A percentile compares a stretch with the other conserved stretches of the same genome.
Conservation (phyloP, 108 stramenopile genomes). For the Discostella pseudostelligera region DNA sequence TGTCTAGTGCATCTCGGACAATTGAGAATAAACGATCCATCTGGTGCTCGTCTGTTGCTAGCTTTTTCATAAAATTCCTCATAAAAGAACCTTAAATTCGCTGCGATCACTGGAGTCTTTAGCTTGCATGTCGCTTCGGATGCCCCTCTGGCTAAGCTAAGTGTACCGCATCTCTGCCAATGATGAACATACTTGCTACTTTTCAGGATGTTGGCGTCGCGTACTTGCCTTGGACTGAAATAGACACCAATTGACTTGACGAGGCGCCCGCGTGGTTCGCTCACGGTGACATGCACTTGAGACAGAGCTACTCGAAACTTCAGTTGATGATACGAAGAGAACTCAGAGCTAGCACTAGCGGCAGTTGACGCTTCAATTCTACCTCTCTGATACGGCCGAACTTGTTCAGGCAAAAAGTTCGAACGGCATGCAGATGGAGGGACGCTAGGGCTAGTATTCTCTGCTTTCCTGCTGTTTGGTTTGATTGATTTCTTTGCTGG, state of each 20-base stretch:
- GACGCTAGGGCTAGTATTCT: slow-evolving; percentile 25
- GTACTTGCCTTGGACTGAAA: slow-evolving; percentile 60
- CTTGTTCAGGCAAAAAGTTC: slow-evolving; percentile 49
- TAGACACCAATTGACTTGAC: slow-evolving; percentile 71
- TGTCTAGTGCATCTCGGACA: slow-evolving; percentile 93
- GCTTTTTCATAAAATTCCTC: slow-evolving; percentile 80
- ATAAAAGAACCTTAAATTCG: slow-evolving; percentile 74
- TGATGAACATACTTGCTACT: slow-evolving; percentile 42
- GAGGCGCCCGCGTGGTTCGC: slow-evolving; percentile 72
- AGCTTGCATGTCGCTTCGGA: slow-evolving; percentile 52
- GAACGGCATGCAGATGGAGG: not conserved
- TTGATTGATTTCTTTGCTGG: slow-evolving; percentile 14
- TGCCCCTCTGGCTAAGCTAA: slow-evolving; percentile 63
- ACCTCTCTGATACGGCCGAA: slow-evolving; percentile 50
- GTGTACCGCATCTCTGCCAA: slow-evolving; percentile 75
- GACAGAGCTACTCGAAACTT: slow-evolving; percentile 68
- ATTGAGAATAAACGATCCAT: slow-evolving; percentile 59
- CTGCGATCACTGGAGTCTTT: slow-evolving; percentile 58
- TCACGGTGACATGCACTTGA: slow-evolving; percentile 63
- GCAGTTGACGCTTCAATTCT: slow-evolving; percentile 58
- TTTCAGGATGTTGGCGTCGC: slow-evolving; percentile 57
- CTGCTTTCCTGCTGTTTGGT: not conserved
- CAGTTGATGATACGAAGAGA: slow-evolving; percentile 54
- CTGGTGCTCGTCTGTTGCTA: slow-evolving; percentile 48
- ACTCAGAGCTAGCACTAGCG: slow-evolving; percentile 59